phyloP scores from a whole-genome alignment of 2,329 filamentous ascomycete genomes.

The Pseudogymnoascus sp. region DNA sequence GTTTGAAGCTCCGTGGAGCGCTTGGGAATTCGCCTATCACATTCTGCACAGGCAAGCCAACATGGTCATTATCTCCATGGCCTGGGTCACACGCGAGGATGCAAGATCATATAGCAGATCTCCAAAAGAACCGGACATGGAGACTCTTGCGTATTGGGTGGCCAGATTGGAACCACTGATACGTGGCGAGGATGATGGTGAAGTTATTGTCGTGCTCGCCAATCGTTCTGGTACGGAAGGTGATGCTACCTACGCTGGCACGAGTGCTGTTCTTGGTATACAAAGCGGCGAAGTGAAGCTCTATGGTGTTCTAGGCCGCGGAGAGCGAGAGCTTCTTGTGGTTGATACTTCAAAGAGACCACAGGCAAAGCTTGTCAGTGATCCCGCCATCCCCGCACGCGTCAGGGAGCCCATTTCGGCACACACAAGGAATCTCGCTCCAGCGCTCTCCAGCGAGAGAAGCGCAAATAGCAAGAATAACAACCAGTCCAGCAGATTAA shows the following conservation, averaged over 20 bases:
- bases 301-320: constrained; percentile 63
- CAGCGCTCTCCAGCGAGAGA: too few relatives aligned
- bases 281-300: constrained; percentile 57
- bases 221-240: constrained; percentile 64
- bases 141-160: constrained; percentile 70
- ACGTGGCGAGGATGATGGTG: constrained; percentile 41
- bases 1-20: constrained; percentile 43
- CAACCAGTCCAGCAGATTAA: neutral
- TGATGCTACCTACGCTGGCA: constrained; percentile 50
- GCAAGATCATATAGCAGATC: constrained; percentile 38
- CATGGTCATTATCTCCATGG: constrained; percentile 66
- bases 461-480: neutral
- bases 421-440: too few relatives aligned
- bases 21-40: constrained; percentile 44
- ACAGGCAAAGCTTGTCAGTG: constrained; percentile 20
- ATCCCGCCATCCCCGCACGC: neutral
- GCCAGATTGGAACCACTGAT: constrained; percentile 61
- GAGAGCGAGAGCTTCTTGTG: constrained; percentile 59
- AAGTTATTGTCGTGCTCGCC: constrained; percentile 56
- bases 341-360: constrained; percentile 45
- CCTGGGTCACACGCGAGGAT: constrained; percentile 61
- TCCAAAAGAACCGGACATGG: constrained; percentile 58
- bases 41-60: constrained; percentile 49
- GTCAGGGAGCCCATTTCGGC: too few relatives aligned
- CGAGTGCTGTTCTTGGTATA: constrained; percentile 61